Conservation (phyloP, 106 monocot species). For the Cymbidium sinense region DNA sequence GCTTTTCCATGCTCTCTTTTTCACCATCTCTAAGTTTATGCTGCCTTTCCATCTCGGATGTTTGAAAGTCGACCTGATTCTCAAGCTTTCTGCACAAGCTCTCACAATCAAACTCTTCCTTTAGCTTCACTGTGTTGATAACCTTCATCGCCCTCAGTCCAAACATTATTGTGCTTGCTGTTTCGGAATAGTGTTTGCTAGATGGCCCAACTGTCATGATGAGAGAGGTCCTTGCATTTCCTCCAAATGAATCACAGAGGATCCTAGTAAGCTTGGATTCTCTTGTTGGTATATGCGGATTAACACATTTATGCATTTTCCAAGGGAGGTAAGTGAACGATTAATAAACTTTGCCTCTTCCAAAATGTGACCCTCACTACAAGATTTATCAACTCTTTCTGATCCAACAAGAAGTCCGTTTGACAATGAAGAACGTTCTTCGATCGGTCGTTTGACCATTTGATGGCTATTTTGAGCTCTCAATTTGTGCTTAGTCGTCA, state of each 20-base stretch:
- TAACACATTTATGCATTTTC: constrained; percentile 81
- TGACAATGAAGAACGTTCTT: too few species aligned
- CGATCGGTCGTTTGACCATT: too few species aligned
- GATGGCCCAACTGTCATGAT: too few species aligned
- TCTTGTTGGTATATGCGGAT: constrained; percentile 71
- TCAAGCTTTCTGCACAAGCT: too few species aligned
- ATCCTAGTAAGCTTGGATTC: constrained; percentile 82
- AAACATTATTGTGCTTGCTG: constrained; percentile 79
- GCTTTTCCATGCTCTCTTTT: constrained; percentile 40
- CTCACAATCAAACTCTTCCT: too few species aligned
- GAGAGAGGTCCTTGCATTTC: too few species aligned
- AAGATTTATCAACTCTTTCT: constrained; percentile 75
- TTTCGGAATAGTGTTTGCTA: too few species aligned
- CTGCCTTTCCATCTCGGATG: constrained; percentile 58
- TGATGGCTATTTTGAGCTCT: too few species aligned
- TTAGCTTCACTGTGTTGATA: constrained; percentile 56
- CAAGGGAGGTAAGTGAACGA: constrained; percentile 71
- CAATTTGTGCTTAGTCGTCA: too few species aligned
- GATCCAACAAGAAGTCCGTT: constrained; percentile 87
- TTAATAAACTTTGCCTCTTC: too few species aligned
- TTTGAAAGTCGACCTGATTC: constrained; percentile 58
- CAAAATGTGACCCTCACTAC: constrained; percentile 80
- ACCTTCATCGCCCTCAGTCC: constrained; percentile 85
- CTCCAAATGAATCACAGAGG: constrained; percentile 88
- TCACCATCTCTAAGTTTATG: constrained; percentile 45